Evolutionary conservation across 1,139 yeast species (phyloP).

Genomic region (Taphrina populina): DNA sequence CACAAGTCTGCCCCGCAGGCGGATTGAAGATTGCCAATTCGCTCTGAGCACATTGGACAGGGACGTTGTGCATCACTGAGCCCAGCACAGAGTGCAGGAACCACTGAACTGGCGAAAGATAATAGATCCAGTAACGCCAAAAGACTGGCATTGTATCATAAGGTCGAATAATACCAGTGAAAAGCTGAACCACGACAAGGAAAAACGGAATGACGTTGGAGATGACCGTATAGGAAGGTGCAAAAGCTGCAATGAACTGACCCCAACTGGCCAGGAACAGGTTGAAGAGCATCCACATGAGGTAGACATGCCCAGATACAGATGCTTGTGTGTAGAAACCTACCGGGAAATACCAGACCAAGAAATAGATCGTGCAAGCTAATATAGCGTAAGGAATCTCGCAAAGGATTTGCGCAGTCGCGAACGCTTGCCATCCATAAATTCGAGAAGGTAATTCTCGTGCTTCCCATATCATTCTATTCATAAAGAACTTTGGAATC

Average conservation of each 20-base stretch:
- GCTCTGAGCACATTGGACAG: constrained; percentile 54
- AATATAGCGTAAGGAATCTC: constrained; percentile 60
- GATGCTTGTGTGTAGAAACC: constrained; percentile 53
- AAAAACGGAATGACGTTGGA: constrained; percentile 56
- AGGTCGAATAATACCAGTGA: constrained; percentile 69
- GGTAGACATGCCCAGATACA: constrained; percentile 55
- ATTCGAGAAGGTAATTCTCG: constrained; percentile 65
- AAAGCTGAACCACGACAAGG: constrained; percentile 52
- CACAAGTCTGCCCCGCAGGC: constrained; percentile 62
- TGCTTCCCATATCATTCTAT: constrained; percentile 58
- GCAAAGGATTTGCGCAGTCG: constrained; percentile 53
- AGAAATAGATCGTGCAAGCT: constrained; percentile 55
- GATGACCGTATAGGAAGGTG: constrained; percentile 65
- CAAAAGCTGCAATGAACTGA: constrained; percentile 50
- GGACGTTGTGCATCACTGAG: constrained; percentile 55
- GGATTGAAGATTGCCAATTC: constrained; percentile 60
- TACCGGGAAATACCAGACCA: constrained; percentile 60
- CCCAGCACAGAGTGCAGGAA: constrained; percentile 60
- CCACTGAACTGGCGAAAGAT: constrained; percentile 68
- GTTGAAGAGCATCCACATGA: constrained; percentile 55
- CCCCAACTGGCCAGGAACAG: constrained; percentile 32
- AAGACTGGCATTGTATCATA: constrained; percentile 60
- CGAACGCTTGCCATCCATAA: constrained; percentile 62
- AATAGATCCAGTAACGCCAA: constrained; percentile 64
- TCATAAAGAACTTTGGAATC: constrained; percentile 50